Base-by-base conservation (phyloP, 805 yeast species). In the Cyberlindnera subsufficiens region DNA sequence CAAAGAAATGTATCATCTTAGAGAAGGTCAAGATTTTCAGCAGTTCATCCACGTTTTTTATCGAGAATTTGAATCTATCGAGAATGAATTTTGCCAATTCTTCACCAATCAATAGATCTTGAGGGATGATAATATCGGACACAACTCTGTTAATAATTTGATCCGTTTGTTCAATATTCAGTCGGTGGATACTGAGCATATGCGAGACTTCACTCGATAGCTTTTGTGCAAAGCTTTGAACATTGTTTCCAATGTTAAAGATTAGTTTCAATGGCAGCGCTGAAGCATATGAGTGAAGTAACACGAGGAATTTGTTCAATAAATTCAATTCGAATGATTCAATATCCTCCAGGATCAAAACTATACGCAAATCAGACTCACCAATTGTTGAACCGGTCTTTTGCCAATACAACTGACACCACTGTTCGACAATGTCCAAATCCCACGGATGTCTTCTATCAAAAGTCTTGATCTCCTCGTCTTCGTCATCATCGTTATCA, bases 151-250 rank as follows among this genome's bases (percentile, higher is more conserved):
- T 55, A 16, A 58, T 40, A 17, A 58, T 46, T 8, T 47, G 32
- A 33, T 56, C 53, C 0, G 58, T 52, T 30, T 56, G 58, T 17
- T 58, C 62, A 17, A 54, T 46, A 29, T 54, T 49, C 40, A 55
- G 51, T 7, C 44, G 43, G 22, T 35, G 44, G 20, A 56, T 45
- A 1, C 38, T 37, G 4, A 58, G 37, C 10, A 30, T 41, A n/a
- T 47, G 45, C 6, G 39, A 29, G 2, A 51, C 50, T 9, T 58
- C 50, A 41, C 39, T 42, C 9, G 45, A 38, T 3, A 58, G 32
- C 37, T 51, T 55, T n/a, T 44, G 45, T 1, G 40, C 19, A 27
- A 56, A 50, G 34, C 42, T 51, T 31, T 49, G 41, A 7, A 48
- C 40, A 31, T 45, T 53, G 1, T 58, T 50, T 7, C 53, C 53